Evolutionary conservation across 805 yeast genomes (phyloP).

Genomic region (Lipomyces anomalus): DNA sequence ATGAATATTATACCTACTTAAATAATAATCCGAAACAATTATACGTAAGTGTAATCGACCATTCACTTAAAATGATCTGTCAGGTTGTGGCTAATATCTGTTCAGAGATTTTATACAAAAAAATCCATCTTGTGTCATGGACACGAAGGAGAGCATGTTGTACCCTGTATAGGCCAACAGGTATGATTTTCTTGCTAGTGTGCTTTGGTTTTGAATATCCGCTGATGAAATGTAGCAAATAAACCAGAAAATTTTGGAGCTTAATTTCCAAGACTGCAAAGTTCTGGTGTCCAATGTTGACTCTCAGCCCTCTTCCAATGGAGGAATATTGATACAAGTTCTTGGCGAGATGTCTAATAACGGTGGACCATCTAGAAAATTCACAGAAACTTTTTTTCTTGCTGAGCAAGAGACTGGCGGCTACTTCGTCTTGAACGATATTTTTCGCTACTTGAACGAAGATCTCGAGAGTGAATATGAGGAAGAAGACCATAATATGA

Average conservation of each 20-base stretch:
- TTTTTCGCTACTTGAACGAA: constrained; percentile 35
- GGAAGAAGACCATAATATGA: constrained; percentile 21
- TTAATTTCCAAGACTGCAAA: constrained; percentile 32
- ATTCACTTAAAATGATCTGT: neutral
- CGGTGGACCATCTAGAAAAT: constrained; percentile 33
- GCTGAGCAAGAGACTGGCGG: constrained; percentile 30
- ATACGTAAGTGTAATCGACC: constrained; percentile 22
- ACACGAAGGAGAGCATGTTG: constrained; percentile 34
- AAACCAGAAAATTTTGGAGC: constrained; percentile 29
- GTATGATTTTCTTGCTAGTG: constrained; percentile 6
- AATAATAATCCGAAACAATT: constrained; percentile 32
- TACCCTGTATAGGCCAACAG: constrained; percentile 30
- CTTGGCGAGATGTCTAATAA: constrained; percentile 38
- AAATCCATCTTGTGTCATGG: constrained; percentile 36
- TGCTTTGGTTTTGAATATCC: neutral
- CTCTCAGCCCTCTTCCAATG: constrained; percentile 32
- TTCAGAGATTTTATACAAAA: constrained; percentile 33
- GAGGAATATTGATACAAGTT: constrained; percentile 37
- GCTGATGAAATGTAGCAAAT: constrained; percentile 25
- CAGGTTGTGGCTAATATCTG: neutral
- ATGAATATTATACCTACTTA: constrained; percentile 36
- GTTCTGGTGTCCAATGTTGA: constrained; percentile 37
- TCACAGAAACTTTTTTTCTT: constrained; percentile 38
- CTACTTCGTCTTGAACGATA: constrained; percentile 36
- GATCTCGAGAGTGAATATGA: constrained; percentile 25